phyloP scores from a whole-genome alignment of 2,329 filamentous ascomycete genomes.

The Trichoderma breve region DNA sequence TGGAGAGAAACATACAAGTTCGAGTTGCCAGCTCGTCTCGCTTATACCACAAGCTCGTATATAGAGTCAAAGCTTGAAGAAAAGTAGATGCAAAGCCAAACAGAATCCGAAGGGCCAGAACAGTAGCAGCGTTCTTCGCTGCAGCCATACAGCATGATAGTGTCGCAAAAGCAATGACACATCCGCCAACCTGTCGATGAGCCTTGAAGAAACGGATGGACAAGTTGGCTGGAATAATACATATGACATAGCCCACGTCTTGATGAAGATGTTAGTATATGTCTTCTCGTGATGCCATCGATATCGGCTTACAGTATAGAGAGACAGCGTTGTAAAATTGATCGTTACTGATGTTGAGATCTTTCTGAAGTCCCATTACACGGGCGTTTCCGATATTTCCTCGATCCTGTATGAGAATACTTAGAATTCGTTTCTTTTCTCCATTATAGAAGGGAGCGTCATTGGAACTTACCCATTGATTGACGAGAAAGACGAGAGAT shows the following conservation, averaged over 20 bases:
- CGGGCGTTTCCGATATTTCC: constrained; percentile 6
- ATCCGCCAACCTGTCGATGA: neutral
- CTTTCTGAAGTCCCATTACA: neutral
- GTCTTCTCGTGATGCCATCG: no score
- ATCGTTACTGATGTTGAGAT: neutral
- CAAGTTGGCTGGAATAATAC: neutral
- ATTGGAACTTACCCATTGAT: neutral
- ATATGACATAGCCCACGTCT: constrained; percentile 8
- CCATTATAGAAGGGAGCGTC: neutral
- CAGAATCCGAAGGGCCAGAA: neutral
- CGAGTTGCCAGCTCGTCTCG: neutral
- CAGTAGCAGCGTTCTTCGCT: neutral
- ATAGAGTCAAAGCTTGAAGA: neutral
- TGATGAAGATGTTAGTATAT: neutral
- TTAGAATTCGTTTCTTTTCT: neutral
- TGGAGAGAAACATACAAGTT: neutral
- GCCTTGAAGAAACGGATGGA: constrained; percentile 1
- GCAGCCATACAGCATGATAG: constrained; percentile 9
- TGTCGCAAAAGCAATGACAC: constrained; percentile 7
- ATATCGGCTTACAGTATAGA: neutral
- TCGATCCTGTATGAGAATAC: neutral
- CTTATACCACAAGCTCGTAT: constrained; percentile 7
- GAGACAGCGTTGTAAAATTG: neutral
- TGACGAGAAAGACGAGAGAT: neutral
- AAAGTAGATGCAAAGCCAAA: neutral